phyloP scores from a whole-genome alignment of 2,329 filamentous ascomycete genomes.

The Neonectria neomacrospora region DNA sequence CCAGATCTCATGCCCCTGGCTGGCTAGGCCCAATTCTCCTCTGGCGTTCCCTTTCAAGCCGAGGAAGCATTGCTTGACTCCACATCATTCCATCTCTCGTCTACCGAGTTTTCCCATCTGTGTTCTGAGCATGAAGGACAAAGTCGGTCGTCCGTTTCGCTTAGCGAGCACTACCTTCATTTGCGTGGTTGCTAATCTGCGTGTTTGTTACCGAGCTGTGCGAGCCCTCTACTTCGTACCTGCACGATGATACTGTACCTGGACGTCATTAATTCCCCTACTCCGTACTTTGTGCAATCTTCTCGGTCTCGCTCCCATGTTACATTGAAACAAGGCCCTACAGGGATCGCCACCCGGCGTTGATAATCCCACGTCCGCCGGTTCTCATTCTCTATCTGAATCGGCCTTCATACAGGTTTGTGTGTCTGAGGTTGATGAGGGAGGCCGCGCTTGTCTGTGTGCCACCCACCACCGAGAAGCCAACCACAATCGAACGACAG shows the following conservation, averaged over 20 bases:
- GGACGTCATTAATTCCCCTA: background rate
- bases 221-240: background rate
- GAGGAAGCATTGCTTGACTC: constrained; percentile 1
- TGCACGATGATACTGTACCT: background rate
- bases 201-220: too few species aligned
- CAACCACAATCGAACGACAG: background rate
- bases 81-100: constrained; percentile 11
- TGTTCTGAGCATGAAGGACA: background rate
- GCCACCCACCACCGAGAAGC: background rate
- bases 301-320: background rate
- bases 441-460: background rate
- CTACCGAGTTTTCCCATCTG: background rate
- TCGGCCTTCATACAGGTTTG: constrained; percentile 14
- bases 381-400: constrained; percentile 20
- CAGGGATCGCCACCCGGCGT: constrained; percentile 13
- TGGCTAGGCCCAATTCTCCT: constrained; percentile 2
- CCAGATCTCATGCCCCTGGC: constrained; percentile 12
- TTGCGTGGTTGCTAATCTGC: too few species aligned
- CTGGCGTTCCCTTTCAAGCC: constrained; percentile 7
- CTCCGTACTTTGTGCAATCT: background rate
- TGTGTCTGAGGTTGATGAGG: constrained; percentile 10
- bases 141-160: too few species aligned
- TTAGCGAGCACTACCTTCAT: background rate
- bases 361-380: background rate
- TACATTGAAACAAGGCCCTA: constrained; percentile 17